Percentiles rank a stretch among this genome's conserved stretches.
These are phyloP conservation scores for Rhizopogon vulgaris DNA, from an alignment of 768 basidiomycete genomes.

Conservation along the genomic window DNA sequence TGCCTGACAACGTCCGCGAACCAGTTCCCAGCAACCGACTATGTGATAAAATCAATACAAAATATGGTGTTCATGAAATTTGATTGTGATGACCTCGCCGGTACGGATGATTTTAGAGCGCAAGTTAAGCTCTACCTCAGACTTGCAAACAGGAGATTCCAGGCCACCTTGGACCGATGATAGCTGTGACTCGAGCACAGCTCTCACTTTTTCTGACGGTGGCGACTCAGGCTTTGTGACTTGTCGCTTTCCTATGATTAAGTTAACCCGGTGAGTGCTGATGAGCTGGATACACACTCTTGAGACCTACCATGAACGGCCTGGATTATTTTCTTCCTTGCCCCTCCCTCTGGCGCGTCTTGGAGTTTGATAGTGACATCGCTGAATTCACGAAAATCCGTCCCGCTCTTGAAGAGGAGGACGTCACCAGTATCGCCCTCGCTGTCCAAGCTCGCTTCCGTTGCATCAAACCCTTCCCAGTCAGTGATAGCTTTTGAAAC, in stretches of 20 bases:
- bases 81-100: constrained; percentile 47
- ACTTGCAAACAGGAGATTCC: constrained; percentile 71
- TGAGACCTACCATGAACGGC: constrained; percentile 46
- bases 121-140: constrained; percentile 61
- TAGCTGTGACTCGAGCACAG: constrained; percentile 59
- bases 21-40: constrained; percentile 77
- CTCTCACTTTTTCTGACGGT: constrained; percentile 49
- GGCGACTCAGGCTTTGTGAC: constrained; percentile 51
- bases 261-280: background rate
- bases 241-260: constrained; percentile 56
- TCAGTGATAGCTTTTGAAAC: constrained; percentile 55
- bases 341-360: constrained; percentile 52
- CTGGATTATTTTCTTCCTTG: constrained; percentile 60
- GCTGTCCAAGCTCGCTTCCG: constrained; percentile 50
- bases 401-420: constrained; percentile 79
- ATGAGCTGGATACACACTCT: background rate
- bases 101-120: constrained; percentile 72
- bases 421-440: constrained; percentile 67
- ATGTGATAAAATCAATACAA: background rate
- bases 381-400: constrained; percentile 84
- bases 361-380: constrained; percentile 62
- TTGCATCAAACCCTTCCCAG: constrained; percentile 63
- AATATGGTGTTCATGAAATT: background rate
- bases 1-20: constrained; percentile 80
- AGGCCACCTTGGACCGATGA: constrained; percentile 64